phyloP scores from a whole-genome alignment of 2,329 filamentous ascomycete species.

The Lasiodiplodia hormozganensis region DNA sequence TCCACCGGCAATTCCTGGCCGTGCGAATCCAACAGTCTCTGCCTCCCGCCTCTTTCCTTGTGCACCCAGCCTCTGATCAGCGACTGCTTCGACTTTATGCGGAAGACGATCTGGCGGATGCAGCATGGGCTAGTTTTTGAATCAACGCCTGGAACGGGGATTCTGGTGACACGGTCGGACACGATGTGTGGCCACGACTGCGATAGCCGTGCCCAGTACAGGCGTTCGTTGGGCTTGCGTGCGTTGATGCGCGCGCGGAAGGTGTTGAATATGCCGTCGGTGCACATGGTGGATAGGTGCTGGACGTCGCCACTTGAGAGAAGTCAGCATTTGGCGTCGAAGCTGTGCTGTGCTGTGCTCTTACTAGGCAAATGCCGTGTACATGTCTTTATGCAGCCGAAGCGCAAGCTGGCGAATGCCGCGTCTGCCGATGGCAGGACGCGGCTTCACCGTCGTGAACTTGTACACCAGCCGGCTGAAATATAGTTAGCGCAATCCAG shows the following conservation, averaged over 20 bases:
- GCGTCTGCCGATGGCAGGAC: slow-evolving; percentile 48
- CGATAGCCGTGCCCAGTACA: slow-evolving; percentile 49
- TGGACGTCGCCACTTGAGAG: slow-evolving; percentile 6
- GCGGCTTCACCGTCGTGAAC: slow-evolving; percentile 31
- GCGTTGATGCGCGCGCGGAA: slow-evolving; percentile 62
- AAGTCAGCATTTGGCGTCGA: neutral
- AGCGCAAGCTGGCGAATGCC: slow-evolving; percentile 61
- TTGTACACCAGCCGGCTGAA: slow-evolving; percentile 31
- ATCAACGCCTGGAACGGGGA: slow-evolving; percentile 48
- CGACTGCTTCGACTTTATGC: slow-evolving; percentile 63
- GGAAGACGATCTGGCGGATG: slow-evolving; percentile 67
- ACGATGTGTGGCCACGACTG: slow-evolving; percentile 57
- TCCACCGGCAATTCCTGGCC: slow-evolving; percentile 22
- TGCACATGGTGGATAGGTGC: slow-evolving; percentile 54
- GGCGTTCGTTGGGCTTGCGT: slow-evolving; percentile 56
- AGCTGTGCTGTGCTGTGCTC: slow-evolving; percentile 6
- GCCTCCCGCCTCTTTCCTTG: slow-evolving; percentile 45
- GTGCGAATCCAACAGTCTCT: slow-evolving; percentile 37
- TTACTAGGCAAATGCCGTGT: slow-evolving; percentile 63
- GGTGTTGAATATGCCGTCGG: slow-evolving; percentile 57
- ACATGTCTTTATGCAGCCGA: slow-evolving; percentile 67
- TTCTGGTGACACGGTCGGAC: slow-evolving; percentile 60
- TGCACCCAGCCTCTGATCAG: slow-evolving; percentile 14
- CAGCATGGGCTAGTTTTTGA: slow-evolving; percentile 39
- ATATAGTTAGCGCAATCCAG: slow-evolving; percentile 26